These are phyloP conservation scores for Kwoniella sp. DNA, from an alignment of 768 basidiomycete species.

Conservation along the genomic window DNA sequence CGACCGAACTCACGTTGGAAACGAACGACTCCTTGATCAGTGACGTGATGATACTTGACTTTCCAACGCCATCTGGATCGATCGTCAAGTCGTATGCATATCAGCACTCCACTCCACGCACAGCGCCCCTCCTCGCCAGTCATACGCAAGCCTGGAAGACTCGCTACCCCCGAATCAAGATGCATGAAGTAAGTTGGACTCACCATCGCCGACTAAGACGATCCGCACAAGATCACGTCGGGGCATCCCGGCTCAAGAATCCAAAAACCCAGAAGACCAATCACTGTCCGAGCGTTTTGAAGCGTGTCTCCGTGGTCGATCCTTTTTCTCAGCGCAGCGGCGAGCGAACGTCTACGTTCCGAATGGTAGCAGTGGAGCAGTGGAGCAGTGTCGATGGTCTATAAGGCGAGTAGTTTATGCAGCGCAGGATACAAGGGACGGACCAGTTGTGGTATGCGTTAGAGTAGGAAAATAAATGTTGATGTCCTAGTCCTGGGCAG, in stretches of 20 bases:
- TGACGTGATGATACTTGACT: slow-evolving; percentile 95
- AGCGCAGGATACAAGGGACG: too few relatives aligned
- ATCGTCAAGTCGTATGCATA: neutral
- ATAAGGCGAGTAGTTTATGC: too few relatives aligned
- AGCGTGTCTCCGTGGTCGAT: too few relatives aligned
- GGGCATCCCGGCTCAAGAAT: slow-evolving; percentile 34
- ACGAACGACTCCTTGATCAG: slow-evolving; percentile 96
- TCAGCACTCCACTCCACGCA: slow-evolving; percentile 3
- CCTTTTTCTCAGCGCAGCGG: too few relatives aligned
- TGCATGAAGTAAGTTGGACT: slow-evolving; percentile 11
- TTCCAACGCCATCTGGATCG: slow-evolving; percentile 85
- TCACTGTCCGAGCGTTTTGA: neutral
- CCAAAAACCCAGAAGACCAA: neutral
- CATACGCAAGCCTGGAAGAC: too few relatives aligned
- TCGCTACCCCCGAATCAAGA: neutral
- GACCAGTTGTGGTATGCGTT: too few relatives aligned
- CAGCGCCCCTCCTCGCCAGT: neutral
- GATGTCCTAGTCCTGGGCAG: too few relatives aligned
- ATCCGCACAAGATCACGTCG: slow-evolving; percentile 50
- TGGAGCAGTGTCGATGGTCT: too few relatives aligned
- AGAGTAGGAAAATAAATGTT: too few relatives aligned
- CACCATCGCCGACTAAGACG: slow-evolving; percentile 51
- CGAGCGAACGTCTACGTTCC: too few relatives aligned
- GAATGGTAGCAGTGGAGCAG: too few relatives aligned
- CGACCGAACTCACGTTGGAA: slow-evolving; percentile 67